These are phyloP conservation scores for Ophiocordyceps australis DNA, from an alignment of 2,329 filamentous ascomycete species.

Conservation along the genomic window DNA sequence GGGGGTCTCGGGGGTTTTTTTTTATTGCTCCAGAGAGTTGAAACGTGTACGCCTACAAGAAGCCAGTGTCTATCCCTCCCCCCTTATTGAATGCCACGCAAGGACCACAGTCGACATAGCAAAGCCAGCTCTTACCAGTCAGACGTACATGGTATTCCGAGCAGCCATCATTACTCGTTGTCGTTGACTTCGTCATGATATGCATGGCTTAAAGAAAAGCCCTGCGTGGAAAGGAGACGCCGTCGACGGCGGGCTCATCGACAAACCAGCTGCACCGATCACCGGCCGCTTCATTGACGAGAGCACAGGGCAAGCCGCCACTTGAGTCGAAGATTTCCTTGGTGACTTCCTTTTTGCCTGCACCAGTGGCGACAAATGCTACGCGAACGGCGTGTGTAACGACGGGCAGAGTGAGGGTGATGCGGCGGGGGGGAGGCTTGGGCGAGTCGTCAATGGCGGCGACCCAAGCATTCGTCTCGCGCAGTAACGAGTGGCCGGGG, in stretches of 20 bases:
- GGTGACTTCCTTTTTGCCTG: slow-evolving; percentile 77
- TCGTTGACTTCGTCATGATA: background rate
- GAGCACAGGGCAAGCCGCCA: slow-evolving; percentile 61
- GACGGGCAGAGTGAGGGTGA: slow-evolving; percentile 84
- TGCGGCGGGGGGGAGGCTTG: slow-evolving; percentile 79
- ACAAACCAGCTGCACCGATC: slow-evolving; percentile 94
- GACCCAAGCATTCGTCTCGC: slow-evolving; percentile 83
- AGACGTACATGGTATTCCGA: too few relatives aligned
- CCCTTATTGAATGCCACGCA: too few relatives aligned
- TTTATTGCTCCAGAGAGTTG: too few relatives aligned
- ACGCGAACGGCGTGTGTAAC: slow-evolving; percentile 74
- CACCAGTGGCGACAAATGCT: slow-evolving; percentile 82
- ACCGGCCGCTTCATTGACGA: slow-evolving; percentile 71
- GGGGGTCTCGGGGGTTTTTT: too few relatives aligned
- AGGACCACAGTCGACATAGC: too few relatives aligned
- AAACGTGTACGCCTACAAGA: too few relatives aligned
- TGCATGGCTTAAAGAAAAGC: slow-evolving; percentile 37
- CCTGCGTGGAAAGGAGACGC: slow-evolving; percentile 64
- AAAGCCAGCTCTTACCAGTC: too few relatives aligned
- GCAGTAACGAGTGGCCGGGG: slow-evolving; percentile 70
- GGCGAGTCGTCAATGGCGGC: slow-evolving; percentile 83
- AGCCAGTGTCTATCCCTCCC: too few relatives aligned
- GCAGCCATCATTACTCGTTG: too few relatives aligned
- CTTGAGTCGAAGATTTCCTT: slow-evolving; percentile 79
- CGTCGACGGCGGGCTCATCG: slow-evolving; percentile 69